Conservation (phyloP, 208 protist genomes). For the Wallacemonas sp. region DNA sequence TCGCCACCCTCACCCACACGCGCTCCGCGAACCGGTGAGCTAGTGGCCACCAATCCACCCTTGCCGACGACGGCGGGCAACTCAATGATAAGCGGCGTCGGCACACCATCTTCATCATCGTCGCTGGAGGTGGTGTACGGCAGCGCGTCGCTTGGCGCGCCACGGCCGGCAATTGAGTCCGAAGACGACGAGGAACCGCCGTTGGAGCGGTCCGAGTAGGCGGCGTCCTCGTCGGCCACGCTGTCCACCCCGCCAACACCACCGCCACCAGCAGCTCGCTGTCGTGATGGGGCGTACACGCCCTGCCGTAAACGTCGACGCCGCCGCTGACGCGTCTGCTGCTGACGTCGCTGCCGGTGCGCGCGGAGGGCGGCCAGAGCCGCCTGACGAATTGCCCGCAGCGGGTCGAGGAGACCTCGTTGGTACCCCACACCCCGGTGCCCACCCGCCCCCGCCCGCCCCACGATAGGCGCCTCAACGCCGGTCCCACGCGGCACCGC, state of each 20-base stretch:
- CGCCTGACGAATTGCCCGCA: conserved; percentile 5
- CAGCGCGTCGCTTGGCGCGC: not conserved
- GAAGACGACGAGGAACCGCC: not conserved
- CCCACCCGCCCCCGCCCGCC: not conserved
- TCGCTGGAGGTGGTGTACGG: conserved; percentile 5
- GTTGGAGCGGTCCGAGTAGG: not conserved
- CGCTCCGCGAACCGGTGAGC: too few relatives aligned
- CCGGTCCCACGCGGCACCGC: conserved; percentile 16
- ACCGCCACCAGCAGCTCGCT: not conserved
- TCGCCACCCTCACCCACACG: not conserved
- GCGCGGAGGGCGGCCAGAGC: not conserved
- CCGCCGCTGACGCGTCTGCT: conserved; percentile 2
- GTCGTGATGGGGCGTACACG: not conserved
- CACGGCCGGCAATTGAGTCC: too few relatives aligned
- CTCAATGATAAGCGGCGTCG: not conserved
- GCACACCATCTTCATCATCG: not conserved
- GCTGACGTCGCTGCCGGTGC: not conserved
- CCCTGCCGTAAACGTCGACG: too few relatives aligned
- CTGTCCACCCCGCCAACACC: not conserved
- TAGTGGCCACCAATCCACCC: too few relatives aligned
- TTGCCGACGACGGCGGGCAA: not conserved
- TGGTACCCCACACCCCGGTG: not conserved
- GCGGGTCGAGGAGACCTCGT: conserved; percentile 3
- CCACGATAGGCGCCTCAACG: conserved; percentile 1
- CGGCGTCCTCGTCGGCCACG: not conserved